Base-by-base conservation (phyloP, 2,329 filamentous ascomycete genomes). In the Botrytis elliptica region DNA sequence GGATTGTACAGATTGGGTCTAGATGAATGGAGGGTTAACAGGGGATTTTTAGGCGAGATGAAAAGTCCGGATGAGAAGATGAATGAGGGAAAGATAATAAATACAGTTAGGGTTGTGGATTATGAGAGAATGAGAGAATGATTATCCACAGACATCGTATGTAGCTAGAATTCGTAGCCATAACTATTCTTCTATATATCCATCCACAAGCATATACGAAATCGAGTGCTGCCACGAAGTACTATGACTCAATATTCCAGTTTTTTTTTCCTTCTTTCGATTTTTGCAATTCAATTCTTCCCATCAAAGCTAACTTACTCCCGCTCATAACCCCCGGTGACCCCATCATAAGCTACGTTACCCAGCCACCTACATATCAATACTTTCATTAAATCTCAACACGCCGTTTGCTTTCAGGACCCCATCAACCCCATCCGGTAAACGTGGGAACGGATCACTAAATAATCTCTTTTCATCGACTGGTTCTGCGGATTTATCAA, bases 341-440 rank as follows among this genome's bases (percentile, higher is more conserved):
- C 9, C 49, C 18, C 9, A 42, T 68, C 9, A 55, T 55, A 70
- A 38, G 16, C 66, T 66, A 59, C 59, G 36, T 14, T 42, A 25
- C 25, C 66, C 3, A 10, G n/a, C 18, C 29, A 25, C 44, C 75
- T 79, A 89, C 86, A 89, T 88, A 80, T 95, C 92, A 85, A 98
- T 94, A 76, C 92, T 94, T 83, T 98, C 95, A 81, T 95, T 97
- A 83, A 99, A 99, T 78, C 93, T 88, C 82, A 99, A 84, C 76
- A 98, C 92, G 18, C 95, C 96, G 81, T 97, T 94, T 67, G 88
- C 89, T 84, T 91, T 94, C 81, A 98, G 85, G 75, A 97, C 87
- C 16, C 96, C 95, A 82, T 98, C 96, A 57, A 98, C 91, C 0
- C 94, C 94, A 76, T 94, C 90, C 1, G 93, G 92, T 79, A 93